A percentile compares a stretch with the other conserved stretches of the same genome.
Evolutionary conservation across 768 basidiomycete species (phyloP).

Genomic region (Agaricus subrufescens): DNA sequence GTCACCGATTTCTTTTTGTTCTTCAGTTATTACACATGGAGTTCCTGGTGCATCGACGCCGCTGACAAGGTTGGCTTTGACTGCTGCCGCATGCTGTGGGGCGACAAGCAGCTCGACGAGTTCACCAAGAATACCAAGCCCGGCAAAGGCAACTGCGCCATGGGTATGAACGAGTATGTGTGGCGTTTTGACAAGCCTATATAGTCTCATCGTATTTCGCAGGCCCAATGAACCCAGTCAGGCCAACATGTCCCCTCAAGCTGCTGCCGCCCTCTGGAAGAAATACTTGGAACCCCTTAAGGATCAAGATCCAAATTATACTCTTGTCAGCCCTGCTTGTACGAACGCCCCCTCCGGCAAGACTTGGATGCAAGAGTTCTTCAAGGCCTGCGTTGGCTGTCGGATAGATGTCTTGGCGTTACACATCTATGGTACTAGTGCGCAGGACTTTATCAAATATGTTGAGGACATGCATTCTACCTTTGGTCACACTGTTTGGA

Average conservation of each 20-base stretch:
- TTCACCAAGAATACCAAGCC: constrained; percentile 42
- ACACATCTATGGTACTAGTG: constrained; percentile 64
- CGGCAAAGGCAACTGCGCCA: constrained; percentile 45
- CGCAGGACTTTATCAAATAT: constrained; percentile 48
- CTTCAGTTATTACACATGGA: constrained; percentile 64
- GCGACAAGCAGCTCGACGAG: constrained; percentile 40
- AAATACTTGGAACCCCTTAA: constrained; percentile 57
- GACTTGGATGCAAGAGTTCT: constrained; percentile 61
- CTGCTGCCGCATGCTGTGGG: constrained; percentile 71
- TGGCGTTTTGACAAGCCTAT: background rate
- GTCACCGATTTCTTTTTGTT: background rate
- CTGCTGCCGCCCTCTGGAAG: constrained; percentile 54
- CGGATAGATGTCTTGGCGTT: constrained; percentile 55
- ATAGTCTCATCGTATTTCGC: background rate
- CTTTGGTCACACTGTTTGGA: constrained; percentile 43
- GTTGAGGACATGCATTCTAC: constrained; percentile 39
- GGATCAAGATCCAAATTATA: constrained; percentile 53
- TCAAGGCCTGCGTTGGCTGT: constrained; percentile 48
- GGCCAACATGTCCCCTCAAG: constrained; percentile 49
- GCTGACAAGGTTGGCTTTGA: constrained; percentile 43
- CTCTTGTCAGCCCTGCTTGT: constrained; percentile 59
- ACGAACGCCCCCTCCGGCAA: constrained; percentile 57
- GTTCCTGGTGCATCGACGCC: constrained; percentile 27
- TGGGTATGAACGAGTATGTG: constrained; percentile 76
- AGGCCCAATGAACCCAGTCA: constrained; percentile 70